Evolutionary conservation across 805 yeast species (phyloP), one percentile per base, ranked within the genome.

Genomic region (Hanseniaspora vineae): DNA sequence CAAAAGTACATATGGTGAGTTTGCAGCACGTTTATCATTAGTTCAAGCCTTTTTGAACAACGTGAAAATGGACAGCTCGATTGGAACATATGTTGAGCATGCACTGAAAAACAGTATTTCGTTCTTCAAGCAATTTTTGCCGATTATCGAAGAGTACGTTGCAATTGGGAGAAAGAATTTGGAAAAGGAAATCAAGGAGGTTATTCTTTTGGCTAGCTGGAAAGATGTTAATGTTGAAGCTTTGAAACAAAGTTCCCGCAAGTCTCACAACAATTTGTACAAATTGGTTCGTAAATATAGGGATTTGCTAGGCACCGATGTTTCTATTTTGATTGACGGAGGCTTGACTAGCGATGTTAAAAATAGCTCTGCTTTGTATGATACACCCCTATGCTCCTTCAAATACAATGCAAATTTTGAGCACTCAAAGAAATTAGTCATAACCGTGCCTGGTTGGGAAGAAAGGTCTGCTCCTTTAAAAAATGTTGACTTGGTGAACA

Each of bases 161-260:
- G 56, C 54, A 0, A 58, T 58, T 1, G 71, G 72, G 1, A 79
- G 72, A 60, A 77, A 73, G 55, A 62, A 65, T 2, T 66, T 90
- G 35, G 86, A 81, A 50, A 90, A 89, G 58, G 87, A 87, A 45
- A 76, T 92, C 11, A 72, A 78, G 35, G 98, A 92, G 49, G 81
- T 88, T 3, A 87, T 92, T 42, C 66, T 86, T 42, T 70, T 92
- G 14, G 97, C 98, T 1, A 85, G 96, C 57, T 94, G 97, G 97
- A 88, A 89, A 55, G 99, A 92, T 66, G 89, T 88, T 12, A 94
- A 92, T 58, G 77, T 88, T 42, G 94, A 84, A 58, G 96, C 98
- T 0, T 71, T 92, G 57, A 88, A 86, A 55, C 97, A 89, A 64
- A 86, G 96, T 64, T 92, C 98, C 6, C 79, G 87, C 53, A 77